These are phyloP conservation scores for Penicillium manginii DNA, from an alignment of 495 filamentous ascomycete genomes.

Conservation along the genomic window DNA sequence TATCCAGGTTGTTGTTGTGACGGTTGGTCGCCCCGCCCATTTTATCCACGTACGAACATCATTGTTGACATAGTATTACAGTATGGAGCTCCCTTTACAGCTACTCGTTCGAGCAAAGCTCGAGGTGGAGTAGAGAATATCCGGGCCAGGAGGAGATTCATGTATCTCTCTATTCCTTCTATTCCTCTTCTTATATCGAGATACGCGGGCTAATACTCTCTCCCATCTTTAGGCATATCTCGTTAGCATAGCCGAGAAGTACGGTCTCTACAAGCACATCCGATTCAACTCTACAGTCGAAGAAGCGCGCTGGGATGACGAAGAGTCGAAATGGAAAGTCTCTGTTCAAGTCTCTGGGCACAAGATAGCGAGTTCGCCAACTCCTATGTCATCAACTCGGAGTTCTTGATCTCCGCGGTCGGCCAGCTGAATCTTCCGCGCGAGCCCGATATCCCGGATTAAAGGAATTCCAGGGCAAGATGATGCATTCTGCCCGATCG, in stretches of 20 bases:
- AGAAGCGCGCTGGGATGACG: constrained; percentile 60
- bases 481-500: constrained; percentile 61
- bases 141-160: constrained; percentile 64
- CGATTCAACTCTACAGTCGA: constrained; percentile 58
- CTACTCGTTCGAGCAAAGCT: constrained; percentile 68
- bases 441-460: constrained; percentile 64
- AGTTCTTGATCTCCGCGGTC: constrained; percentile 67
- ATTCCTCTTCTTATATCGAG: neutral
- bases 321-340: constrained; percentile 57
- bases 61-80: constrained; percentile 20
- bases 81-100: constrained; percentile 60
- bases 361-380: constrained; percentile 50
- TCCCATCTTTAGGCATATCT: constrained; percentile 49
- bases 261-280: constrained; percentile 58
- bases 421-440: constrained; percentile 65
- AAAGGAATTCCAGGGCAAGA: constrained; percentile 55
- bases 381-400: constrained; percentile 49
- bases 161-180: neutral
- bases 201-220: neutral
- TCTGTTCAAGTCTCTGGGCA: constrained; percentile 44
- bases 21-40: constrained; percentile 28
- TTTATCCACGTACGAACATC: neutral
- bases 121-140: constrained; percentile 66
- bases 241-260: constrained; percentile 59
- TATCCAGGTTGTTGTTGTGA: constrained; percentile 61